Base-by-base conservation (phyloP, 306 rosid species). In the Prunus mume region DNA sequence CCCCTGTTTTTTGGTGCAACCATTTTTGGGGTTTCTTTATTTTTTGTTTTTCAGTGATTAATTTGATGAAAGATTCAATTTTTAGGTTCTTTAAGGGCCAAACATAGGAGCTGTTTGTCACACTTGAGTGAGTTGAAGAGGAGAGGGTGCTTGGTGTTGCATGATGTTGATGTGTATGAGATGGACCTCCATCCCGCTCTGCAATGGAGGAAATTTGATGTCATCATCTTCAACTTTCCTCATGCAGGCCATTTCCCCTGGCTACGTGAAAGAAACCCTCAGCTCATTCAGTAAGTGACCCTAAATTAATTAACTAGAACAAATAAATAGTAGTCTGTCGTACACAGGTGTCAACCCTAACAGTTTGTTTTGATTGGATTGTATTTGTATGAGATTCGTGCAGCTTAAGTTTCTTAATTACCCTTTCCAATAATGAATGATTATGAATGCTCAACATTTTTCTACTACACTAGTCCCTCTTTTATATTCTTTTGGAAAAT, bases 211-310 rank as follows among this genome's bases (percentile, higher is more conserved):
- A 17, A 68, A 17, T 78, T 82, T 54, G 86, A 78, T 56, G 71
- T 74, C 20, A 65, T 79, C 46, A 17, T 79, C 64, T 79, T 75
- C 69, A 83, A 79, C 76, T 79, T 83, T 46, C 86, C 83, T 69
- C 86, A 83, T 71, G 76, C 83, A n/a, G 83, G 83, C 8, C 79
- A 77, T 71, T 38, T 34, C 58, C 3, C 15, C 50, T 25, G 79
- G 75, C 46, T 80, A 4, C 10, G 63, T 6, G 81, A 82, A 57
- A 71, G 28, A 6, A 52, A 72, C 38, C 2, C 2, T 1, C 11
- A 32, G 24, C 75, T 77, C 9, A 82, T 66, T 14, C 52, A 66
- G 82, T 77, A 73, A 66, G 78, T 63, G 14, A 32, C 28, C 43
- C 2, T 38, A 38, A 38, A 38, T 38, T 38, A 49, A 3, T 3